Conservation (phyloP, 2,329 filamentous ascomycete genomes). For the Fusarium stilboides region DNA sequence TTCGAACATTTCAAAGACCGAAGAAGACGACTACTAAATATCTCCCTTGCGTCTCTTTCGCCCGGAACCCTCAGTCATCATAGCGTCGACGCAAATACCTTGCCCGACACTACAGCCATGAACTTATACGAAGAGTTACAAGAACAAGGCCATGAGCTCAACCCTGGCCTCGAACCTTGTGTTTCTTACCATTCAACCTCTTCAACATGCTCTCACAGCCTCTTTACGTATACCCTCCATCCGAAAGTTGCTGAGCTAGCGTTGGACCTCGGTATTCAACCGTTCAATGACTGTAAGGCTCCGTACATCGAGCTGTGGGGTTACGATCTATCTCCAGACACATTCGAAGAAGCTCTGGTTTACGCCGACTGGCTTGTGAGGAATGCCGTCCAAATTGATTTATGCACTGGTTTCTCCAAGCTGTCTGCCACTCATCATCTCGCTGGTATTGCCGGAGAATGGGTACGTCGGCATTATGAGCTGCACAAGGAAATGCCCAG, state of each 20-base stretch:
- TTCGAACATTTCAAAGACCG: neutral
- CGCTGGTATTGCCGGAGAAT: neutral
- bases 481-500: neutral
- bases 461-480: rapidly evolving
- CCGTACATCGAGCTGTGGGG: rapidly evolving
- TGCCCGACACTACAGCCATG: neutral
- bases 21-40: neutral
- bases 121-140: neutral
- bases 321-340: too few relatives aligned
- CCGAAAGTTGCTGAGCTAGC: neutral
- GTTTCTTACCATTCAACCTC: rapidly evolving
- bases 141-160: too few relatives aligned
- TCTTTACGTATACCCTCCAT: neutral
- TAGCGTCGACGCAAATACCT: neutral
- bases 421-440: neutral
- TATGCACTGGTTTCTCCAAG: neutral
- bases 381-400: neutral
- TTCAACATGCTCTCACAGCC: neutral
- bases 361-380: neutral
- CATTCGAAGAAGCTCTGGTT: neutral
- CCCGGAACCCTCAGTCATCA: neutral
- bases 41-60: neutral
- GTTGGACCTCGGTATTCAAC: neutral
- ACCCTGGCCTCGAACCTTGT: too few relatives aligned
- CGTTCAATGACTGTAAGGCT: neutral